Evolutionary conservation across 2,329 filamentous ascomycete species (phyloP), one percentile per base, ranked within the genome.

Genomic region (Trematosphaeria pertusa): DNA sequence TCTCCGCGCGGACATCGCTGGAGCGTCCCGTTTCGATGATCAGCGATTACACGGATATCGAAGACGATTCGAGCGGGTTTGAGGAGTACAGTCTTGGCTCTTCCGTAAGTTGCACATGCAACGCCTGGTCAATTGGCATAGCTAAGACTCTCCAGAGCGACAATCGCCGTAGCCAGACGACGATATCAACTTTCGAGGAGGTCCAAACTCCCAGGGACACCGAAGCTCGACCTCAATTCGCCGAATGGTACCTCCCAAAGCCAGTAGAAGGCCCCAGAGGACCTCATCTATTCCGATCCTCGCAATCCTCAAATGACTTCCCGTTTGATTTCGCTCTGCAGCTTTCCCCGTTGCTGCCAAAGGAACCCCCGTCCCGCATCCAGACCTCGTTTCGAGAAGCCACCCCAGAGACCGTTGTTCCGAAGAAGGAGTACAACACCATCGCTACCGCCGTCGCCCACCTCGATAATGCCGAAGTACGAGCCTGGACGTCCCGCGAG

Each of bases 111-210:
- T 17, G 30, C 37, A 18, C 32, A 22, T 15, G 18, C 26, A 17
- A 19, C 21, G 15, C n/a, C n/a, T 33, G 12, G 37, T 43, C 47
- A 50, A 36, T 51, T 43, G 56, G 63, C 46, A 5, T 15, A 31
- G 30, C 50, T 59, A 35, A 74, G 55, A 47, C 46, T 46, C 53
- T 67, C 52, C 65, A 91, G 88, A 60, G 83, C 51, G 72, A 73
- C 36, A 71, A 73, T 46, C 64, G 88, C 62, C 84, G 84, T 49
- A 95, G 90, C 76, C 85, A 92, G 66, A 93, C 90, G 3, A 96
- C 92, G 2, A 79, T 94, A 28, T 96, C 91, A 5, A 93, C 90
- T 1, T 91, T 88, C 62, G 91, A 95, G 64, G 91, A 96, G 68
- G 81, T 86, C 3, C 84, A 84, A 21, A 96, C 92, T 19, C 92